A percentile compares a stretch with the other conserved stretches of the same genome.
Conservation (phyloP, 2,329 filamentous ascomycete genomes). For the Fusarium euwallaceae region DNA sequence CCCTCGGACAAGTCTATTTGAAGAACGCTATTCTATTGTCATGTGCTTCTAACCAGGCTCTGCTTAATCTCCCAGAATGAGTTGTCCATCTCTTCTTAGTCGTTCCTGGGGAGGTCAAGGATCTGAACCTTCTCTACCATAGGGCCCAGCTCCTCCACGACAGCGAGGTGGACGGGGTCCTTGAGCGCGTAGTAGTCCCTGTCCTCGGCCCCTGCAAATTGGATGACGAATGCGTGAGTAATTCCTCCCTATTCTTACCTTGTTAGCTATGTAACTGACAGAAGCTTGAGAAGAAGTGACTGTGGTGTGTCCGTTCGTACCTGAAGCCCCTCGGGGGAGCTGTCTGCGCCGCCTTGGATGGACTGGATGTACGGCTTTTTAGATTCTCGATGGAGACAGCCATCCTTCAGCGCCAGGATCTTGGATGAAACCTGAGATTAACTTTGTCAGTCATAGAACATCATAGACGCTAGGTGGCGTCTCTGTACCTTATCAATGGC, state of each 20-base stretch:
- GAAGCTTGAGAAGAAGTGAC: too few relatives aligned
- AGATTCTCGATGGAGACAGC: neutral
- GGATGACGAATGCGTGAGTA: constrained; percentile 38
- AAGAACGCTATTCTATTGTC: neutral
- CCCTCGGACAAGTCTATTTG: neutral
- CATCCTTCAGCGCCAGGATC: neutral
- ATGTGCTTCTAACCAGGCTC: neutral
- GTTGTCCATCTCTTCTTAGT: neutral
- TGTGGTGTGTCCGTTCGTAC: neutral
- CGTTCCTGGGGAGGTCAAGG: constrained; percentile 63
- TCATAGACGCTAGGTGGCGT: too few relatives aligned
- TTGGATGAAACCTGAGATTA: neutral
- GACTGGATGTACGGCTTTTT: neutral
- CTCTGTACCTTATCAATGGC: neutral
- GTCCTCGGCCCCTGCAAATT: constrained; percentile 74
- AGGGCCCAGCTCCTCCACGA: constrained; percentile 63
- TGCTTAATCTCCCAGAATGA: neutral
- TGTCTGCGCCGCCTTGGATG: neutral
- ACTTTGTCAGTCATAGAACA: neutral
- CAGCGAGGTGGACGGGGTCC: constrained; percentile 73
- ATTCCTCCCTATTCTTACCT: neutral
- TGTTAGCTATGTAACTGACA: neutral
- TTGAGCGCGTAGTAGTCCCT: constrained; percentile 75
- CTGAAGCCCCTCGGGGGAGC: neutral
- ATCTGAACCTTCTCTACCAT: constrained; percentile 66